phyloP scores from a whole-genome alignment of 352 stramenopile genomes.

The Pythium dissotocum region DNA sequence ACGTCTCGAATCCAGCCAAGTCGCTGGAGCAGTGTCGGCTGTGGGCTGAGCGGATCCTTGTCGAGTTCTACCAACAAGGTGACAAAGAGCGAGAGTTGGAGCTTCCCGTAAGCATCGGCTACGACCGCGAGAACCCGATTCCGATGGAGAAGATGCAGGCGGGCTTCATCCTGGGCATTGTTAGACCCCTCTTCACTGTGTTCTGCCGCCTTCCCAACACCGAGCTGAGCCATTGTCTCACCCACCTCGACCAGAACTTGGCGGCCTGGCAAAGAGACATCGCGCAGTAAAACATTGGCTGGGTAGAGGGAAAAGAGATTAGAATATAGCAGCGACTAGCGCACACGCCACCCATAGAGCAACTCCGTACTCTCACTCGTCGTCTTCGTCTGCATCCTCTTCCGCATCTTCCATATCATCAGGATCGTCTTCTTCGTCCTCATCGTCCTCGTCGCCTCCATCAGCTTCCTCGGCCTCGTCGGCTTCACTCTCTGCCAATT shows the following conservation, averaged over 20 bases:
- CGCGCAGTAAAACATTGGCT: not conserved
- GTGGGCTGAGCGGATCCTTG: constrained; percentile 90
- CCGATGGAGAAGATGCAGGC: constrained; percentile 89
- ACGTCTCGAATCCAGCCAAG: constrained; percentile 94
- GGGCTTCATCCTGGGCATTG: constrained; percentile 94
- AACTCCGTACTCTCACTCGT: not conserved
- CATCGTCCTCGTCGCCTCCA: constrained; percentile 15
- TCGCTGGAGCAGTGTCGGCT: constrained; percentile 67
- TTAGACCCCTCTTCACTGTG: constrained; percentile 71
- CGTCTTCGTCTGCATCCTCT: constrained; percentile 3
- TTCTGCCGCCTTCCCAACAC: constrained; percentile 57
- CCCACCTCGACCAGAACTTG: constrained; percentile 69
- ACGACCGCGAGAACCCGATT: constrained; percentile 87
- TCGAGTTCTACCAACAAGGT: constrained; percentile 95
- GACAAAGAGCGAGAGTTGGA: constrained; percentile 91
- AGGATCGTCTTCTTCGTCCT: constrained; percentile 3
- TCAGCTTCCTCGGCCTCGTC: constrained; percentile 18
- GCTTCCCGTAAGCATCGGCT: constrained; percentile 88
- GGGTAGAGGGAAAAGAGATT: not conserved
- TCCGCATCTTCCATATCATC: not conserved
- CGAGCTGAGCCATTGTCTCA: constrained; percentile 58
- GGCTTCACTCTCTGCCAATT: constrained; percentile 4
- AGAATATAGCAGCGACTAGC: constrained; percentile 5
- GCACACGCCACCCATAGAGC: constrained; percentile 1
- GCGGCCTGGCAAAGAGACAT: constrained; percentile 72